Percentiles rank a stretch among this genome's conserved stretches.
phyloP scores from a whole-genome alignment of 2,329 filamentous ascomycete genomes.

The Magnaporthales sp. region DNA sequence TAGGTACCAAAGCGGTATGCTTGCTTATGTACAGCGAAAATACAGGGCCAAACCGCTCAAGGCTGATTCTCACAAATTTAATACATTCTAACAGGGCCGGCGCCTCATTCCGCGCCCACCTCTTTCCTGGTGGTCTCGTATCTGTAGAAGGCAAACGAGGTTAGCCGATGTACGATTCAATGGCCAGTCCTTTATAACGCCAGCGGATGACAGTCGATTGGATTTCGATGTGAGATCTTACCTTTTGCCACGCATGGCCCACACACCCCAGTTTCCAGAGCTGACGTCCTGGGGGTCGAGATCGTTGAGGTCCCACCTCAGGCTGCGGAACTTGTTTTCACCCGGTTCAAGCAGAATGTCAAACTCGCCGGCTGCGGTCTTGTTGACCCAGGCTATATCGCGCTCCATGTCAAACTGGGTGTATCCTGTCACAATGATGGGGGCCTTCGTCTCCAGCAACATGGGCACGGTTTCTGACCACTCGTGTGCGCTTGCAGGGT shows the following conservation, averaged over 20 bases:
- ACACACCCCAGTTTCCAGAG: constrained; percentile 94
- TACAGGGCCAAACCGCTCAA: neutral
- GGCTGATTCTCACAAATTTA: neutral
- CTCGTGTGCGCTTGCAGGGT: constrained; percentile 86
- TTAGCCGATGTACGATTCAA: neutral
- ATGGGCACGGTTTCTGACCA: constrained; percentile 88
- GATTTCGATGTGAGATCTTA: constrained; percentile 29
- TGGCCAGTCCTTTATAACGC: neutral
- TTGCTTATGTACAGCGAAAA: neutral
- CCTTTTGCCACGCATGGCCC: constrained; percentile 96
- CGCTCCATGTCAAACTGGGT: constrained; percentile 91
- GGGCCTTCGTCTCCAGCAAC: constrained; percentile 89
- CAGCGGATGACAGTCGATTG: neutral
- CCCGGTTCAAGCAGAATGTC: constrained; percentile 86
- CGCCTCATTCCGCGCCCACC: neutral
- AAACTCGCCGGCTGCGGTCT: constrained; percentile 81
- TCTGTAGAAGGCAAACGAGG: neutral
- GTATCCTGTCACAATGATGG: constrained; percentile 90
- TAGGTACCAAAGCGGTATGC: neutral
- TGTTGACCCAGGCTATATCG: constrained; percentile 82
- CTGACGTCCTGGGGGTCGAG: constrained; percentile 88
- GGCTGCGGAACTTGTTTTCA: constrained; percentile 87
- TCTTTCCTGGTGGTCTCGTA: neutral
- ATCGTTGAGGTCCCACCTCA: constrained; percentile 96
- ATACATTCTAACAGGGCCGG: neutral